These are phyloP conservation scores for Acanthamoeba divionensis DNA, from an alignment of 208 protist genomes.

Conservation along the genomic window DNA sequence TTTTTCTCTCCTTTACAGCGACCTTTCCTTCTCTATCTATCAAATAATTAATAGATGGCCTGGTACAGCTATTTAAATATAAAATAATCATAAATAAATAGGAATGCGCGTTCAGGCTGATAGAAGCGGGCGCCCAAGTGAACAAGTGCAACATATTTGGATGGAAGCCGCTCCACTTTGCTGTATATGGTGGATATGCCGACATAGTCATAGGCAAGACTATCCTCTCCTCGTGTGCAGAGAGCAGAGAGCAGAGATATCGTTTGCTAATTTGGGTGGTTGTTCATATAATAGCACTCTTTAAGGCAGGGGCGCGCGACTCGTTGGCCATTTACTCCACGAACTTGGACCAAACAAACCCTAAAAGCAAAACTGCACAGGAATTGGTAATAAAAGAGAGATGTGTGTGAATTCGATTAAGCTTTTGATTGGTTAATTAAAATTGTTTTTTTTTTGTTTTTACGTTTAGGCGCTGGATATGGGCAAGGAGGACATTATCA, in stretches of 20 bases:
- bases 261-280: not conserved
- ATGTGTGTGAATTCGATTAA: too few relatives aligned
- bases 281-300: not conserved
- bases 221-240: not conserved
- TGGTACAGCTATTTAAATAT: too few relatives aligned
- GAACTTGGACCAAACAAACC: constrained; percentile 36
- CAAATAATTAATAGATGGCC: too few relatives aligned
- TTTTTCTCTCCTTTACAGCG: not conserved
- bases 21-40: too few relatives aligned
- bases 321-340: constrained; percentile 49
- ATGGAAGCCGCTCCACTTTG: constrained; percentile 49
- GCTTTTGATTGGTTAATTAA: too few relatives aligned
- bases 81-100: too few relatives aligned
- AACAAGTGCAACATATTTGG: constrained; percentile 55
- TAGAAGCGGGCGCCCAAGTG: constrained; percentile 17
- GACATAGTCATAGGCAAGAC: constrained; percentile 42
- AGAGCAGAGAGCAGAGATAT: not conserved
- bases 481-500: not conserved
- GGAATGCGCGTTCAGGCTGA: constrained; percentile 13
- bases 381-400: too few relatives aligned
- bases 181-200: constrained; percentile 17
- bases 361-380: constrained; percentile 51
- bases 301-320: constrained; percentile 11
- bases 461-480: constrained; percentile 10
- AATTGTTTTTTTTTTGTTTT: not conserved